Conservation (phyloP, 2,329 filamentous ascomycete genomes). For the Raffaelea albimanens region DNA sequence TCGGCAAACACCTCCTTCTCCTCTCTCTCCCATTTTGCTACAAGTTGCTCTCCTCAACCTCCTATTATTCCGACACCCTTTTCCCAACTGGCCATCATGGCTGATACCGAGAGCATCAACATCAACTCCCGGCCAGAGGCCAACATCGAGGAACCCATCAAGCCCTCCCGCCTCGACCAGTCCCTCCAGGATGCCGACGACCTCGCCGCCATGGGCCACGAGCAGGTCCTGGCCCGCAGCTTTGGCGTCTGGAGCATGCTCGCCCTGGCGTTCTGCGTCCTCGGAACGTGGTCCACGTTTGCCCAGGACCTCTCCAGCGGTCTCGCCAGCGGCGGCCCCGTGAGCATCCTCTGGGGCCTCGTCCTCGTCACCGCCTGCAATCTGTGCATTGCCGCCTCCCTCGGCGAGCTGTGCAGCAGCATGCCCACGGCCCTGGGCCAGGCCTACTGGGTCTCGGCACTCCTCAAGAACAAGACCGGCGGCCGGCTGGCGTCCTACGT, state of each 20-base stretch:
- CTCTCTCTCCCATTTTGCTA: too few relatives aligned
- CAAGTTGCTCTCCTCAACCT: too few relatives aligned
- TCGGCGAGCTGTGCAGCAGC: conserved; percentile 46
- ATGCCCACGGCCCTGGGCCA: conserved; percentile 54
- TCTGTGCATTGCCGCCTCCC: conserved; percentile 55
- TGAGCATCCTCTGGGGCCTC: conserved; percentile 67
- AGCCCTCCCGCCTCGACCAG: conserved; percentile 5
- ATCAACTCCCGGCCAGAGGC: not conserved
- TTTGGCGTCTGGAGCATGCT: conserved; percentile 12
- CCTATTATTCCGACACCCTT: too few relatives aligned
- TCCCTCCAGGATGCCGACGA: conserved; percentile 9
- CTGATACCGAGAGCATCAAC: not conserved
- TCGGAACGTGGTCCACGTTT: conserved; percentile 13
- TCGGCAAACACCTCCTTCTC: too few relatives aligned
- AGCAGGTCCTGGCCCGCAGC: conserved; percentile 11
- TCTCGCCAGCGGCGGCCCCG: conserved; percentile 59
- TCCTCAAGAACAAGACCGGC: conserved; percentile 24
- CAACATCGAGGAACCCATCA: too few relatives aligned
- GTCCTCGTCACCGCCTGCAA: conserved; percentile 59
- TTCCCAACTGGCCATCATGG: too few relatives aligned
- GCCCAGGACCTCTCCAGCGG: conserved; percentile 27
- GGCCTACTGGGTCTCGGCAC: conserved; percentile 44
- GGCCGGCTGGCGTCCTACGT: conserved; percentile 8
- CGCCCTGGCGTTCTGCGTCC: conserved; percentile 13
- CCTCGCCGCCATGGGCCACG: conserved; percentile 11